phyloP scores from a whole-genome alignment of 495 filamentous ascomycete genomes.

The Choiromyces venosus region DNA sequence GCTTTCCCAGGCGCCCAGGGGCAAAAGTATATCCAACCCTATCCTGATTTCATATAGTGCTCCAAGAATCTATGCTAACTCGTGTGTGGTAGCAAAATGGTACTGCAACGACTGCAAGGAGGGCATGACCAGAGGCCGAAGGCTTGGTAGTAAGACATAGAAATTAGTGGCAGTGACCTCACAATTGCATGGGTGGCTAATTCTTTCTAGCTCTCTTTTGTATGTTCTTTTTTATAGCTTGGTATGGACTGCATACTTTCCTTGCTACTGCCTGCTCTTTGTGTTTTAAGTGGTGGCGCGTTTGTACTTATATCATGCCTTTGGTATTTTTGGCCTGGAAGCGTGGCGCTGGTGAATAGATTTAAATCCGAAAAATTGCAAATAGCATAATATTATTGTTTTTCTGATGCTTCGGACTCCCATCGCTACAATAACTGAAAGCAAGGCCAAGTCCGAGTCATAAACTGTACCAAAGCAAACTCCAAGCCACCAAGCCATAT shows the following conservation, averaged over 20 bases:
- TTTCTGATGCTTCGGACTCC: neutral
- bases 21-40: slow-evolving; percentile 61
- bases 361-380: neutral
- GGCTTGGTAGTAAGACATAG: slow-evolving; percentile 40
- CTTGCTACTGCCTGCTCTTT: neutral
- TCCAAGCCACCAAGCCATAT: neutral
- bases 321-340: neutral
- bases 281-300: neutral
- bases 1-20: slow-evolving; percentile 73
- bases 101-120: slow-evolving; percentile 84
- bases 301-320: slow-evolving; percentile 4
- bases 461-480: neutral
- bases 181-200: neutral
- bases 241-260: neutral
- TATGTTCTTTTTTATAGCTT: neutral
- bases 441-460: neutral
- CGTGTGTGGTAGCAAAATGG: slow-evolving; percentile 65
- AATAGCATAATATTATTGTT: neutral
- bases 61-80: slow-evolving; percentile 39
- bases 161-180: too few species aligned
- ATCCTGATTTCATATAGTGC: neutral
- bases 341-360: neutral
- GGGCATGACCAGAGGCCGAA: slow-evolving; percentile 51
- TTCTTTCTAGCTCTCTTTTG: neutral
- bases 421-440: neutral